phyloP scores from a whole-genome alignment of 192 early-diverging fungal species.

The Neocallimastix lanati region DNA sequence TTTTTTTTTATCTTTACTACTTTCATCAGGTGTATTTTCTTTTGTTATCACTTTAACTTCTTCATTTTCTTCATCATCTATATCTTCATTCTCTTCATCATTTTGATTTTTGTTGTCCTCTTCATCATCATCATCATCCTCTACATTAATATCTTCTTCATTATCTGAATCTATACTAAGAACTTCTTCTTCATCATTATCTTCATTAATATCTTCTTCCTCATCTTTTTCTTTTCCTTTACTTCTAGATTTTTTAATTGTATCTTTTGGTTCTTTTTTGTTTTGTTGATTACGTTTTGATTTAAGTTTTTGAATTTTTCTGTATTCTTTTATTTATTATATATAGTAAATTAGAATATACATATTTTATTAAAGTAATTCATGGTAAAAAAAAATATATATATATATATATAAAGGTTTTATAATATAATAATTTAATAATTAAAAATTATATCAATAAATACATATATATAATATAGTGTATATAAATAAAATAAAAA shows the following conservation, averaged over 20 bases:
- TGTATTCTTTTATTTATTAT: background rate
- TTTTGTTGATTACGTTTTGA: background rate
- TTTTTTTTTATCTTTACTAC: too few relatives aligned
- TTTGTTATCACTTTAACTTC: background rate
- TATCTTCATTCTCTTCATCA: background rate
- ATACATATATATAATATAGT: too few relatives aligned
- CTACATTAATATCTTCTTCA: background rate
- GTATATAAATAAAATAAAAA: too few relatives aligned
- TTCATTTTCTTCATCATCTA: too few relatives aligned
- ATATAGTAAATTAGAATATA: too few relatives aligned
- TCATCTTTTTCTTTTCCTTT: background rate
- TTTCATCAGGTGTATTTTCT: background rate
- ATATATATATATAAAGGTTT: too few relatives aligned
- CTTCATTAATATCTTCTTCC: background rate
- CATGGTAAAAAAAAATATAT: too few relatives aligned
- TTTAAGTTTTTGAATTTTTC: background rate
- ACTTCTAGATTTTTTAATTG: background rate
- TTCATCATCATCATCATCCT: background rate
- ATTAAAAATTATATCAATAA: too few relatives aligned
- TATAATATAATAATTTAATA: too few relatives aligned
- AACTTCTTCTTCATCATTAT: background rate
- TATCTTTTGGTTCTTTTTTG: background rate
- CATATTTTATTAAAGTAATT: too few relatives aligned
- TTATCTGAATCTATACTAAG: background rate
- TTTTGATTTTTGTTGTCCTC: background rate